These are phyloP conservation scores for Sugiyamaella mastotermitis DNA, from an alignment of 805 yeast species.

Conservation along the genomic window DNA sequence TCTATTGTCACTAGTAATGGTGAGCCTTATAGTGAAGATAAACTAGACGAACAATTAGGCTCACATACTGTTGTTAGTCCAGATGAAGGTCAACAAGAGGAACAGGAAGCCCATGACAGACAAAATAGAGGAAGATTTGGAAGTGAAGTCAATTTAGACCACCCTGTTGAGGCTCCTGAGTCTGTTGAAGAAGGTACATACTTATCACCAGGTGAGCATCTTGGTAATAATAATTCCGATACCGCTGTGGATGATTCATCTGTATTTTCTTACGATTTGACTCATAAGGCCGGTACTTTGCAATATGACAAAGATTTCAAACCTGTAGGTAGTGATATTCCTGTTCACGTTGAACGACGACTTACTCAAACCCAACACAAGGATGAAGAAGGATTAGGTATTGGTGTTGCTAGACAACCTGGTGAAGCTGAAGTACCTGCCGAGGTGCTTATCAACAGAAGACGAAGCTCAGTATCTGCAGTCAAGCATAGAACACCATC, in stretches of 20 bases:
- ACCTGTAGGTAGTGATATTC: conserved; percentile 25
- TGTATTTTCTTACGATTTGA: conserved; percentile 30
- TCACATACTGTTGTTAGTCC: not conserved
- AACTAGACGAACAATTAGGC: not conserved
- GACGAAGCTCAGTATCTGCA: conserved; percentile 25
- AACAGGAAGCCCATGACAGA: conserved; percentile 2
- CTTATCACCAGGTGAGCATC: conserved; percentile 14
- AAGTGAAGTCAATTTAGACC: conserved; percentile 20
- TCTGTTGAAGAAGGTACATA: conserved; percentile 17
- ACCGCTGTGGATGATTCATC: conserved; percentile 23
- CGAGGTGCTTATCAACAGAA: conserved; percentile 21
- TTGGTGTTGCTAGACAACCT: conserved; percentile 29
- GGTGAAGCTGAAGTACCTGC: conserved; percentile 21
- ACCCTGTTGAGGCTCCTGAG: conserved; percentile 12
- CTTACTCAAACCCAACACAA: conserved; percentile 29
- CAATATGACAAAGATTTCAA: conserved; percentile 26
- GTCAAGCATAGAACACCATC: conserved; percentile 17
- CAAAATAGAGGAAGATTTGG: conserved; percentile 20
- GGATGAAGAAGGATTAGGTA: conserved; percentile 24
- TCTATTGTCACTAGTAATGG: conserved; percentile 24
- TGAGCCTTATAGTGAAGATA: conserved; percentile 16
- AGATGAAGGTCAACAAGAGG: conserved; percentile 5
- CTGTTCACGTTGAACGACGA: conserved; percentile 29
- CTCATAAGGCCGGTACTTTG: conserved; percentile 25
- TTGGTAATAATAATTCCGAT: conserved; percentile 6